phyloP scores from a whole-genome alignment of 75 land plant species.

The Selaginella tamariscina region DNA sequence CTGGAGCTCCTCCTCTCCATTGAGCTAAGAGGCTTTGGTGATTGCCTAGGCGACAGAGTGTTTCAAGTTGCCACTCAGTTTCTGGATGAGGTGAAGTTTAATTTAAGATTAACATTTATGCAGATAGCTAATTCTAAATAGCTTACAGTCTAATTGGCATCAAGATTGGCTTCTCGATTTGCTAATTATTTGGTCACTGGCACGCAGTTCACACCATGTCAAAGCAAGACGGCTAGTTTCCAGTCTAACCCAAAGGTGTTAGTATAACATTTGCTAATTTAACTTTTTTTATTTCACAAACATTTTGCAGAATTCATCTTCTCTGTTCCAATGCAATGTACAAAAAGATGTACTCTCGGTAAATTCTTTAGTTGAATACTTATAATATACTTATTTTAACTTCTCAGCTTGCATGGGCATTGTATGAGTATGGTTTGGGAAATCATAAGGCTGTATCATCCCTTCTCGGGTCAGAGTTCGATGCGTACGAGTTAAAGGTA shows the following conservation, averaged over 20 bases:
- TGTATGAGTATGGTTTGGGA: constrained; percentile 59
- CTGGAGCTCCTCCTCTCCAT: constrained; percentile 63
- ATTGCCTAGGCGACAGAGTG: constrained; percentile 29
- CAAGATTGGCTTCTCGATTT: constrained; percentile 74
- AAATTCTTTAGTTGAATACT: background rate
- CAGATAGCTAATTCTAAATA: no score
- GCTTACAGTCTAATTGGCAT: constrained; percentile 36
- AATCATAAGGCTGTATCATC: constrained; percentile 33
- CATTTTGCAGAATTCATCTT: background rate
- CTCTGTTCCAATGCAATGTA: background rate
- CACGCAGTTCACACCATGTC: constrained; percentile 23
- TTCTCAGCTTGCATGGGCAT: constrained; percentile 69
- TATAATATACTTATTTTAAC: background rate
- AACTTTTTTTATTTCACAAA: background rate
- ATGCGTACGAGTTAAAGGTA: constrained; percentile 52
- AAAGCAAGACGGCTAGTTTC: constrained; percentile 42
- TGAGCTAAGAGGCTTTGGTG: constrained; percentile 36
- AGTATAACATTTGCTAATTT: background rate
- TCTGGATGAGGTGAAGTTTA: constrained; percentile 34
- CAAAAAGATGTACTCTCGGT: background rate
- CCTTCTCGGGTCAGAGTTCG: constrained; percentile 50
- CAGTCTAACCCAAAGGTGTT: constrained; percentile 43
- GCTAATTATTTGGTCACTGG: constrained; percentile 60
- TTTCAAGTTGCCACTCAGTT: constrained; percentile 23
- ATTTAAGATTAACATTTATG: background rate